These are phyloP conservation scores for Leucocoprinus birnbaumii DNA, from an alignment of 768 basidiomycete genomes.

Conservation along the genomic window DNA sequence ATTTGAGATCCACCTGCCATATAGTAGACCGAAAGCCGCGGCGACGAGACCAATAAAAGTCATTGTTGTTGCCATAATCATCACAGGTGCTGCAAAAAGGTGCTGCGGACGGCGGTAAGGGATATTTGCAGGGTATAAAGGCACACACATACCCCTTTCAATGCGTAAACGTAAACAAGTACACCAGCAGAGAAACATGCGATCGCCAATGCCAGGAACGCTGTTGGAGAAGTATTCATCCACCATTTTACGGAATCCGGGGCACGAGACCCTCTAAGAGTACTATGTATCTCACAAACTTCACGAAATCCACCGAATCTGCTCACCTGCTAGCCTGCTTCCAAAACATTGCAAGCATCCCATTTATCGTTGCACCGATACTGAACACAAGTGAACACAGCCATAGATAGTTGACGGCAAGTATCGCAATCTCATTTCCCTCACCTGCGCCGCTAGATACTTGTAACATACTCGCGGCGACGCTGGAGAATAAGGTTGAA, in stretches of 20 bases:
- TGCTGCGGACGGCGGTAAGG: neutral
- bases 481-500: slow-evolving; percentile 27
- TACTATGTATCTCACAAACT: neutral
- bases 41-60: slow-evolving; percentile 2
- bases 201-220: slow-evolving; percentile 3
- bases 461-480: slow-evolving; percentile 23
- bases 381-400: slow-evolving; percentile 4
- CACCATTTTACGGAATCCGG: neutral
- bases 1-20: neutral
- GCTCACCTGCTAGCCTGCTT: neutral
- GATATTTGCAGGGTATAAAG: neutral
- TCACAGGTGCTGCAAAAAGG: slow-evolving; percentile 1
- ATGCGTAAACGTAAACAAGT: neutral
- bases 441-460: slow-evolving; percentile 8
- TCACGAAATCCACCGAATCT: neutral
- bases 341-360: slow-evolving; percentile 4
- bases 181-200: slow-evolving; percentile 7
- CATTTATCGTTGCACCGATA: slow-evolving; percentile 6
- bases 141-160: neutral
- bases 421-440: neutral
- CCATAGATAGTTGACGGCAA: slow-evolving; percentile 3
- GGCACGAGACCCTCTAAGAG: neutral
- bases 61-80: neutral
- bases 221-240: neutral
- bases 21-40: neutral